Percentiles rank a stretch among this genome's conserved stretches.
These are phyloP conservation scores for Aspergillus bertholletiae DNA, from an alignment of 495 filamentous ascomycete genomes.

Conservation along the genomic window DNA sequence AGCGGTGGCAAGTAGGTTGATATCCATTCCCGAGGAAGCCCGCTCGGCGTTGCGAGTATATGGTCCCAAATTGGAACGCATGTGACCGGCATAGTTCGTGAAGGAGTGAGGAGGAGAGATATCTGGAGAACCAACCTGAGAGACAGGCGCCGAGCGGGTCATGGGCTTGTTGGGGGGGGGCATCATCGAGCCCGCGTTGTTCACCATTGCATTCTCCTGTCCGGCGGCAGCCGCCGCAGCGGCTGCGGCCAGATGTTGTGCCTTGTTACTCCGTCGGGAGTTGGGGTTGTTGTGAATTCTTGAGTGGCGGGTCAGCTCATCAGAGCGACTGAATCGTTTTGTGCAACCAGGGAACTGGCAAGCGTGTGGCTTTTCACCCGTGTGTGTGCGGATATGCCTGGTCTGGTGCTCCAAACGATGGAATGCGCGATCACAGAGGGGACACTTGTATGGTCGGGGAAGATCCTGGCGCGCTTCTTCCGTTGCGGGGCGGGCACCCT, in stretches of 20 bases:
- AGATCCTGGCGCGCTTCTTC: constrained; percentile 70
- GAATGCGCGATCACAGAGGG: constrained; percentile 97
- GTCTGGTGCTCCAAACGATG: constrained; percentile 98
- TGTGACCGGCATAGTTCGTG: constrained; percentile 66
- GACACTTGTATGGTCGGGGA: constrained; percentile 96
- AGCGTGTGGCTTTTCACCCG: constrained; percentile 95
- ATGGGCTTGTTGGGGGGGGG: constrained; percentile 72
- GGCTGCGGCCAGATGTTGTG: constrained; percentile 58
- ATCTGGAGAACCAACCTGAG: constrained; percentile 86
- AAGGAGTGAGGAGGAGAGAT: constrained; percentile 93
- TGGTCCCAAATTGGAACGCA: constrained; percentile 59
- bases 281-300: constrained; percentile 99
- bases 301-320: constrained; percentile 95
- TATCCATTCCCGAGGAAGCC: constrained; percentile 62
- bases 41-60: constrained; percentile 55
- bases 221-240: constrained; percentile 49
- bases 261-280: constrained; percentile 89
- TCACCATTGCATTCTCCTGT: constrained; percentile 50
- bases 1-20: constrained; percentile 87
- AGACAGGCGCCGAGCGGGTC: constrained; percentile 83
- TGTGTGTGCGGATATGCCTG: constrained; percentile 94
- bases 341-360: constrained; percentile 94
- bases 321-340: constrained; percentile 95
- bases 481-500: constrained; percentile 59
- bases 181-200: constrained; percentile 56